Evolutionary conservation across 2,329 filamentous ascomycete species (phyloP), one percentile per base, ranked within the genome.

Genomic region (Cylindrodendrum hubeiense): DNA sequence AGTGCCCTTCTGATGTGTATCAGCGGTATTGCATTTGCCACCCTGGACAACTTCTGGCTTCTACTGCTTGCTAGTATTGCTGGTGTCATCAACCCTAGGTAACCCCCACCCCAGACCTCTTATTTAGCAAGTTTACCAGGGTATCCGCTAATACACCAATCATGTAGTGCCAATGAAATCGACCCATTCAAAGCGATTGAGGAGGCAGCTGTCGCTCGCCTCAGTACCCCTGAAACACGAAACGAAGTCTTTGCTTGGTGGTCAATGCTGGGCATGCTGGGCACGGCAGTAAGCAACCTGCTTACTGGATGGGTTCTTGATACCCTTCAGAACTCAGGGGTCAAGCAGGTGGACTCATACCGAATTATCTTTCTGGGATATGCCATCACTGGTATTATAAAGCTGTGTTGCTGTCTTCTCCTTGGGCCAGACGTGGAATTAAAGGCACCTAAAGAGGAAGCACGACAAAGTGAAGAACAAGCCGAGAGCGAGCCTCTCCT

Each of bases 171-270:
- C 30, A 72, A 72, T 9, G 70, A 72, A 34, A 72, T 72, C n/a
- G 70, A 72, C 37, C 70, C 70, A 3, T 72, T 72, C 64, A 72
- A 72, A 8, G 63, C 68, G 1, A 64, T 72, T 17, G 70, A 72
- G 9, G 70, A 72, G 33, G 70, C 70, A 3, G 70, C 70, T 0
- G 67, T 72, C 12, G 70, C 70, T 4, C 70, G 68, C 0, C 63
- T 72, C 0, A 72, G 70, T 51, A 71, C 63, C 1, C 30, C 63
- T 4, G 63, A 72, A 8, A 72, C 67, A 5, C 67, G 70, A 34
- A 72, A 71, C 13, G 70, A 72, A 5, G 56, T 72, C 51, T 72
- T 72, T 24, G 70, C 70, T 0, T 72, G 70, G 70, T 72, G 70
- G 70, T 69, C 70, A 4, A 72, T 72, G 70, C 43, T 72, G 5